Evolutionary conservation across 148 eudicot genomes (phyloP).

Genomic region (Spergularia marina): DNA sequence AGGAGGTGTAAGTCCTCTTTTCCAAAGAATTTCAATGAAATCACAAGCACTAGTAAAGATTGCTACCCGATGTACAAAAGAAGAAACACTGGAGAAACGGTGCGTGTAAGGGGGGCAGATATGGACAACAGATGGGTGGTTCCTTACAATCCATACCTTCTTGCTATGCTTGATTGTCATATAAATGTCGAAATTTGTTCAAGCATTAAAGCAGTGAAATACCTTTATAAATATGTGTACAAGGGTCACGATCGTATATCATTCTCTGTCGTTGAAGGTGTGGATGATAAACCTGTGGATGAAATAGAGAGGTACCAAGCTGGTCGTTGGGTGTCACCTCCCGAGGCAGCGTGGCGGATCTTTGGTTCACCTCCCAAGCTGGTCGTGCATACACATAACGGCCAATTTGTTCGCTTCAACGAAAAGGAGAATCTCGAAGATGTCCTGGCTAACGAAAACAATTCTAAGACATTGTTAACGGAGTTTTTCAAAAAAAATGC

Average conservation of each 20-base stretch:
- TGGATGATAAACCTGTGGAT: not conserved
- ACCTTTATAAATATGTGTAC: not conserved
- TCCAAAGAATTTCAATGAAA: not conserved
- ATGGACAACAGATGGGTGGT: not conserved
- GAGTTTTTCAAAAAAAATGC: not conserved
- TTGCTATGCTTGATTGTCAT: not conserved
- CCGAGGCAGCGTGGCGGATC: conserved; percentile 7
- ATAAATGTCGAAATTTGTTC: not conserved
- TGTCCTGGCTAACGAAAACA: not conserved
- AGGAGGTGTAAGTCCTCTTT: not conserved
- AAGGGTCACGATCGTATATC: not conserved
- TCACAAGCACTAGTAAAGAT: not conserved
- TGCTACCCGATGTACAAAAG: no score
- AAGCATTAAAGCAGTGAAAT: not conserved
- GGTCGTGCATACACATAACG: not conserved
- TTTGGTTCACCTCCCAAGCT: no score
- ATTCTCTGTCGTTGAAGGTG: not conserved
- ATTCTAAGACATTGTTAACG: not conserved
- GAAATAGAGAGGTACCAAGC: not conserved
- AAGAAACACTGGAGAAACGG: no score
- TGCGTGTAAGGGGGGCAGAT: no score
- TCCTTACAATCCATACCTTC: not conserved
- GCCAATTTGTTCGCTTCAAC: not conserved
- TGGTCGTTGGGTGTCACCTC: not conserved
- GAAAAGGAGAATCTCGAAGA: not conserved